Evolutionary conservation across 768 basidiomycete species (phyloP).

Genomic region (Hericium rajendrae): DNA sequence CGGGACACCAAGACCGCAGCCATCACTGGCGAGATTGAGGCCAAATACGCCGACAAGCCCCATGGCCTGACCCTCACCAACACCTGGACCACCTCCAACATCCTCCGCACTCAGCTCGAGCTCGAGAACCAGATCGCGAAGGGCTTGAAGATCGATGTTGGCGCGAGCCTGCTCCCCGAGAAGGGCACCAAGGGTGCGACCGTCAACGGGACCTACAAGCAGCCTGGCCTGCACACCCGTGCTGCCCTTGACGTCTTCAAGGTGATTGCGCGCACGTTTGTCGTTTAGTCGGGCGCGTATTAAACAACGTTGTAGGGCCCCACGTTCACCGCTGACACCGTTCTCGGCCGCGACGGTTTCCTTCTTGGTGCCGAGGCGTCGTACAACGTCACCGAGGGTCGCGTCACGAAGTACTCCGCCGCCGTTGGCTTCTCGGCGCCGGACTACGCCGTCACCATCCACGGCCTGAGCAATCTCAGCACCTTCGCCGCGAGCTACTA

Average conservation of each 20-base stretch:
- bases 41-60: conserved; percentile 84
- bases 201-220: conserved; percentile 85
- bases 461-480: conserved; percentile 90
- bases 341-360: conserved; percentile 94
- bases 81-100: conserved; percentile 92
- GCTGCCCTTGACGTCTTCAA: conserved; percentile 90
- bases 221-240: conserved; percentile 89
- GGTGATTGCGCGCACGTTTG: conserved; percentile 36
- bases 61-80: conserved; percentile 93
- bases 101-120: conserved; percentile 86
- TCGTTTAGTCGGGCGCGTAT: not conserved
- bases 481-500: conserved; percentile 96
- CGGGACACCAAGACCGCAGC: conserved; percentile 64
- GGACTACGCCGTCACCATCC: conserved; percentile 89
- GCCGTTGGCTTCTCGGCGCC: conserved; percentile 94
- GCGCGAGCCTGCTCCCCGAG: conserved; percentile 75
- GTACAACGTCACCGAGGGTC: conserved; percentile 93
- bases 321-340: conserved; percentile 93
- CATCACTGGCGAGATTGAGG: conserved; percentile 90
- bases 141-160: conserved; percentile 92
- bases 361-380: conserved; percentile 92
- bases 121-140: conserved; percentile 95
- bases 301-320: conserved; percentile 58
- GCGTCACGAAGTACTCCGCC: conserved; percentile 83
- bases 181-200: conserved; percentile 81